Conservation (phyloP, 2,329 filamentous ascomycete genomes). For the Diaporthe amygdali region DNA sequence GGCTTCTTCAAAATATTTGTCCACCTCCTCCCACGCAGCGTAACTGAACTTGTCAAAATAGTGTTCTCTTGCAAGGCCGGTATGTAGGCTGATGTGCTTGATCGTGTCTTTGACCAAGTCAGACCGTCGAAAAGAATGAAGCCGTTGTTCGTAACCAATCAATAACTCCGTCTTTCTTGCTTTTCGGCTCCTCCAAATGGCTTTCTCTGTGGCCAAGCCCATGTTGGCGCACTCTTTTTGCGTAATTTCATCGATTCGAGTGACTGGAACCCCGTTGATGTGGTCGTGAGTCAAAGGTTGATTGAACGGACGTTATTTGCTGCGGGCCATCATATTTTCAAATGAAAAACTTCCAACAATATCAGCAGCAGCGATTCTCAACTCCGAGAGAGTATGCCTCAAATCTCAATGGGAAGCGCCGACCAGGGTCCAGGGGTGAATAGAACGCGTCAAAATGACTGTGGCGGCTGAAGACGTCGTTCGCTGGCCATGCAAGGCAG, state of each 20-base stretch:
- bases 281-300: too few relatives aligned
- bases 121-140: background rate
- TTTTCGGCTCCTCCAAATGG: background rate
- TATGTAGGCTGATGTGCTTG: background rate
- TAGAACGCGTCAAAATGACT: too few relatives aligned
- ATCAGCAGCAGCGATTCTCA: too few relatives aligned
- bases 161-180: background rate
- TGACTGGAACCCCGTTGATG: background rate
- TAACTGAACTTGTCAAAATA: background rate
- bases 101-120: background rate
- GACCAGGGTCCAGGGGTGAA: too few relatives aligned
- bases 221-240: background rate
- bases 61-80: background rate
- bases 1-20: background rate
- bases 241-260: background rate
- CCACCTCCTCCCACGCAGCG: background rate
- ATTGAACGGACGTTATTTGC: too few relatives aligned
- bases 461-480: too few relatives aligned
- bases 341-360: too few relatives aligned
- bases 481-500: too few relatives aligned
- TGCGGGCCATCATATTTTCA: fast-evolving
- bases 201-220: background rate
- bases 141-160: background rate
- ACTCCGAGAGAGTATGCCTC: too few relatives aligned
- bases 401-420: too few relatives aligned